Evolutionary conservation across 169 alveolate genomes (phyloP).

Genomic region (Babesia ovis): DNA sequence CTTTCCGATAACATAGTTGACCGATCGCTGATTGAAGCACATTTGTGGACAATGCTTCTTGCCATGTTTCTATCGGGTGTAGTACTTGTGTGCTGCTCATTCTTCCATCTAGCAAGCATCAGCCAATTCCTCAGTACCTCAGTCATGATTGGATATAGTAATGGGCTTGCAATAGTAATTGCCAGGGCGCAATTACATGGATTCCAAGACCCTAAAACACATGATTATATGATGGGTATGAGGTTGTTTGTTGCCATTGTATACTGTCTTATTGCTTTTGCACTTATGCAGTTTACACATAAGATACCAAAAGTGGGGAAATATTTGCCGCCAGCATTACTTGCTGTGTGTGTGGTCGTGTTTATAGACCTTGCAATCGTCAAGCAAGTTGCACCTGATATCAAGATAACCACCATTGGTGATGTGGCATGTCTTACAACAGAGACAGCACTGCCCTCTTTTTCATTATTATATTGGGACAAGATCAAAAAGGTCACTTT

Average conservation of each 20-base stretch:
- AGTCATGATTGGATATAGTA: constrained; percentile 80
- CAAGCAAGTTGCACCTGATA: constrained; percentile 44
- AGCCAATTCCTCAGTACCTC: constrained; percentile 80
- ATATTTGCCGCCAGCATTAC: constrained; percentile 74
- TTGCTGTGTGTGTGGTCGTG: constrained; percentile 71
- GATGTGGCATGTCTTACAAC: constrained; percentile 71
- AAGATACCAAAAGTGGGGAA: constrained; percentile 62
- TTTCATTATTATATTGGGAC: constrained; percentile 55
- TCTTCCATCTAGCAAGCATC: constrained; percentile 74
- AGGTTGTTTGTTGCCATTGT: constrained; percentile 37
- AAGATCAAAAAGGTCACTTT: constrained; percentile 53
- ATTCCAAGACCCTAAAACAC: constrained; percentile 72
- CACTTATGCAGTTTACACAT: constrained; percentile 45
- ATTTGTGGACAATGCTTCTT: constrained; percentile 42
- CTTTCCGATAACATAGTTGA: constrained; percentile 15
- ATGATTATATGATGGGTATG: constrained; percentile 68
- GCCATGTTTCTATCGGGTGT: constrained; percentile 72
- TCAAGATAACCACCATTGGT: constrained; percentile 75
- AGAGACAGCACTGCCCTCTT: constrained; percentile 70
- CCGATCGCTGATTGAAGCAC: constrained; percentile 13
- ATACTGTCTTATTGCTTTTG: constrained; percentile 58
- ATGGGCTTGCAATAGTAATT: constrained; percentile 78
- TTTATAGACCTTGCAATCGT: constrained; percentile 63
- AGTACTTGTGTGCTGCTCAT: constrained; percentile 70
- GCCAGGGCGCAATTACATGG: constrained; percentile 80